Base-by-base conservation (phyloP, 2,329 filamentous ascomycete species). In the Graphium sp. region DNA sequence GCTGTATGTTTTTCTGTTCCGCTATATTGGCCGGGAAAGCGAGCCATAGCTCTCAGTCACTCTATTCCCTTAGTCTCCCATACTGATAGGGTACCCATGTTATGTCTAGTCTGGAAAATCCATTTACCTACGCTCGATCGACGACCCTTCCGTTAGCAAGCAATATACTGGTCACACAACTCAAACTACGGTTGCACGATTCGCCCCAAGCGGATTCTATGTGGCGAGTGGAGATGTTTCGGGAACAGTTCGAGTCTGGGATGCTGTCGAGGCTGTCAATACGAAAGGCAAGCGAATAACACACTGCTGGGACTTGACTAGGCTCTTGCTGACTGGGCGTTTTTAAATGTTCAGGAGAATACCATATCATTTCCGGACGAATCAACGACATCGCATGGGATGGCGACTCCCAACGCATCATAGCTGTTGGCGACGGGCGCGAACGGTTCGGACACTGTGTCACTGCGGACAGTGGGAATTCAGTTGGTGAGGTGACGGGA, bases 311-410 rank as follows among this genome's bases (percentile, higher is more conserved):
- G n/a, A n/a, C n/a, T n/a, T n/a, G n/a, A 13, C 18, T 7, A 18
- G 17, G 13, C 29, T 26, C 14, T 10, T n/a, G 10, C 11, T 6
- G 11, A 14, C 24, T 6, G 17, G 8, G 23, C 30, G 24, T 34
- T 18, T 17, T 24, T 8, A 14, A 12, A 26, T 22, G 10, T 13
- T 20, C 36, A 65, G 65, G 85, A 39, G 87, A 95, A 53, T 95
- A 93, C 54, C 68, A 74, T 46, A 94, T 95, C 53, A 85, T 95
- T 44, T 84, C 81, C 19, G 89, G 89, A 9, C 77, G 82, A 30
- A 87, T 98, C 55, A 92, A 93, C 48, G 89, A 98, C 49, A 72
- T 98, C 39, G 87, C 84, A 2, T 98, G 89, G 85, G 89, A 95
- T 45, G 87, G 85, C 32, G 89, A 98, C 53, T 92, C 81, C 35